phyloP scores from a whole-genome alignment of 352 stramenopile genomes.

The Pythium phragmitis region DNA sequence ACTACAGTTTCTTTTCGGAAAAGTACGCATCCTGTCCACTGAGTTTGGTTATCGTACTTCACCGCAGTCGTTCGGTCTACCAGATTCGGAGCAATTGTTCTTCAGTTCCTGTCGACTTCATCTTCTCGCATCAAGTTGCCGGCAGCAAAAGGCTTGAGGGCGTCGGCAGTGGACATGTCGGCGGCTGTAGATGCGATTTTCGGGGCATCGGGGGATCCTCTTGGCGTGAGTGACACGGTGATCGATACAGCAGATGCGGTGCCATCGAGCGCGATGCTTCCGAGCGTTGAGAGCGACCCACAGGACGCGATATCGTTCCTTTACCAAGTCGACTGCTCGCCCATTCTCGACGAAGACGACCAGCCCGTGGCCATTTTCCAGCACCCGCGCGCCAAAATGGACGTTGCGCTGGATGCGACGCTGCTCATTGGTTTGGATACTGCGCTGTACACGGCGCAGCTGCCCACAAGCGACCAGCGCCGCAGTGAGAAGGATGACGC shows the following conservation, averaged over 20 bases:
- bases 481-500: not conserved
- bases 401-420: conserved; percentile 50
- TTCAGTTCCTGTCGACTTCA: conserved; percentile 22
- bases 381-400: conserved; percentile 41
- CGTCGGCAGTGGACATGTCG: not conserved
- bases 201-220: conserved; percentile 7
- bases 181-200: conserved; percentile 9
- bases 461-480: not conserved
- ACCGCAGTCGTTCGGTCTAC: not conserved
- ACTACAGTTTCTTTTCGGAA: too few relatives aligned
- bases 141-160: not conserved
- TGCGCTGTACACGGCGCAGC: conserved; percentile 35
- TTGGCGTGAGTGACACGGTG: conserved; percentile 1
- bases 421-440: conserved; percentile 43
- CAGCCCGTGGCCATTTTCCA: conserved; percentile 36
- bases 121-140: conserved; percentile 8
- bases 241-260: not conserved
- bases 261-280: not conserved
- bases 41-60: conserved; percentile 14
- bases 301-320: conserved; percentile 25
- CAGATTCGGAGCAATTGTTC: not conserved
- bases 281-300: conserved; percentile 15
- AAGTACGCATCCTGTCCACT: conserved; percentile 1
- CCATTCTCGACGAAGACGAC: conserved; percentile 25
- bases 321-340: conserved; percentile 32